These are phyloP conservation scores for Yamadazyma insecticola DNA, from an alignment of 805 yeast genomes.

Conservation along the genomic window DNA sequence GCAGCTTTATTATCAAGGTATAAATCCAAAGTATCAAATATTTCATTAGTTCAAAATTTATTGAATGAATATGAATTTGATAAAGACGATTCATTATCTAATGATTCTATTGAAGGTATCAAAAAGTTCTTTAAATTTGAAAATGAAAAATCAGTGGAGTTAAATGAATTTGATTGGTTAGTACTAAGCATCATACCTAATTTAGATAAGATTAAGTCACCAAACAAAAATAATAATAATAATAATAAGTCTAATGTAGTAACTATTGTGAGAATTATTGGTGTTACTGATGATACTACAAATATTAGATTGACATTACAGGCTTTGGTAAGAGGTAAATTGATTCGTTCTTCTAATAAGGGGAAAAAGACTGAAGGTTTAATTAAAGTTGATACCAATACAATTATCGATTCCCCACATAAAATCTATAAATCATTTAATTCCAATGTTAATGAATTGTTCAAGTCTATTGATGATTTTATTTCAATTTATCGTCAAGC, in stretches of 20 bases:
- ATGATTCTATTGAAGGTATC: slow-evolving; percentile 29
- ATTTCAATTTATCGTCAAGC: slow-evolving; percentile 34
- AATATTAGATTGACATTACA: slow-evolving; percentile 44
- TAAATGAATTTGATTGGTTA: slow-evolving; percentile 31
- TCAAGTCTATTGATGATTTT: slow-evolving; percentile 37
- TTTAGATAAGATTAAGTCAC: slow-evolving; percentile 24
- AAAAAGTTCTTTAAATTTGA: slow-evolving; percentile 13
- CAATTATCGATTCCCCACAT: slow-evolving; percentile 7
- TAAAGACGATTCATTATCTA: slow-evolving; percentile 20
- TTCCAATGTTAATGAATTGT: slow-evolving; percentile 15
- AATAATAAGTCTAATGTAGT: slow-evolving; percentile 18
- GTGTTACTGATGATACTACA: slow-evolving; percentile 40
- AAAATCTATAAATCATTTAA: slow-evolving; percentile 16
- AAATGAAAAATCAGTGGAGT: too few relatives aligned
- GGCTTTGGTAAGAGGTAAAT: slow-evolving; percentile 43
- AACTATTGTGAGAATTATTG: slow-evolving; percentile 45
- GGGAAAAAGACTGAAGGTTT: slow-evolving; percentile 20
- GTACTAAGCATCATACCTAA: slow-evolving; percentile 34
- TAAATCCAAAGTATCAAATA: slow-evolving; percentile 20
- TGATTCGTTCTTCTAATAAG: too few relatives aligned
- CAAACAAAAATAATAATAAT: slow-evolving; percentile 9
- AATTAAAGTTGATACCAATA: slow-evolving; percentile 23
- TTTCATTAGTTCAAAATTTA: slow-evolving; percentile 26
- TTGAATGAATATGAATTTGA: slow-evolving; percentile 33
- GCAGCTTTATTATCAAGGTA: slow-evolving; percentile 42